Evolutionary conservation across 2,329 filamentous ascomycete species (phyloP), one percentile per base, ranked within the genome.

Genomic region (Penicillium sp.): DNA sequence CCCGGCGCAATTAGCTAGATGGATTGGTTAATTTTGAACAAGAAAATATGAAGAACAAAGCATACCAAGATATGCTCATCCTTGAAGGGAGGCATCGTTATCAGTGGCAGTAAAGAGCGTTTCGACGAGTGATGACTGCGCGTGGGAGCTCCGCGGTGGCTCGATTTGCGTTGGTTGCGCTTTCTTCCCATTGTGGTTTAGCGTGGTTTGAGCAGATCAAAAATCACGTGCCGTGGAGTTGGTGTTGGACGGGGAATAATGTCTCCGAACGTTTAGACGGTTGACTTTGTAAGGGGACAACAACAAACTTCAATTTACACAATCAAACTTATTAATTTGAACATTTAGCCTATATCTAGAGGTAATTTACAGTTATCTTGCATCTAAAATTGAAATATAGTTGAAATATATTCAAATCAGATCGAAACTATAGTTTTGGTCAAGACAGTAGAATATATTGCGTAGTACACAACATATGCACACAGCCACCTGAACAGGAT

Each of bases 1-100:
- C 93, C 93, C 52, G 82, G 82, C 68, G 79, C 79, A 72, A 83
- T 81, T 65, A 81, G 75, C 79, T 81, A 55, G n/a, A 55, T 12
- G 44, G 12, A 45, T 53, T 49, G 56, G 39, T 44, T 17, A 55
- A 41, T 19, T 8, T 6, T 33, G 25, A n/a, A 25, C 33, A 21
- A 31, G 9, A 42, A 13, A 23, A 17, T 36, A 17, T 17, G 8
- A 31, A 9, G 25, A 57, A 35, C 15, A 15, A 25, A 21, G 67
- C 75, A 60, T 74, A 82, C 79, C 66, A 82, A 66, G 55, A 81
- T 75, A 67, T 81, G 79, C 69, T 82, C 79, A 75, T 81, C 79
- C 70, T 80, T 81, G 66, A 81, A 82, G 25, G 78, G 77, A 53
- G 79, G 78, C 79, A 81, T 81, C 35, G 57, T 74, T 62, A 53